These are phyloP conservation scores for Aegilops sharonensis DNA, from an alignment of 176 grass and related monocot species.

Conservation along the genomic window DNA sequence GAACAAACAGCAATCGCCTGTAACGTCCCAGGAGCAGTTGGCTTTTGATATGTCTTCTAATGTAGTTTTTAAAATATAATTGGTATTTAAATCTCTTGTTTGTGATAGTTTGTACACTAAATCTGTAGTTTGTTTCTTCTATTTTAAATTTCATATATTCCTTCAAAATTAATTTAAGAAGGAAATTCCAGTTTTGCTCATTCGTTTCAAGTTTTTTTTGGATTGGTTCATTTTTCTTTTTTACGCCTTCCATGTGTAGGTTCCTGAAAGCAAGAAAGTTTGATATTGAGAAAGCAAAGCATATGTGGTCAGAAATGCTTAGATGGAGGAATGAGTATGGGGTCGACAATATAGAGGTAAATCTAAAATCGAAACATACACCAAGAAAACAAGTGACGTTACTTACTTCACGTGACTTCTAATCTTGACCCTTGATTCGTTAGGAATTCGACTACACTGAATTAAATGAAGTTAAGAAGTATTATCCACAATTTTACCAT, in stretches of 20 bases:
- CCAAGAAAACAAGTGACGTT: not conserved
- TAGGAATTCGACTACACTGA: constrained; percentile 90
- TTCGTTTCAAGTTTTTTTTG: not conserved
- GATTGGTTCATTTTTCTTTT: not conserved
- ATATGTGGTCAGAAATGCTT: constrained; percentile 99
- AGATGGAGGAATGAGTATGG: constrained; percentile 90
- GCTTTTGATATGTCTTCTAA: not conserved
- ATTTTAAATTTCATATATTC: not conserved
- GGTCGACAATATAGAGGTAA: constrained; percentile 71
- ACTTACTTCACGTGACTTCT: constrained; percentile 1
- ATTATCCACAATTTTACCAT: constrained; percentile 98
- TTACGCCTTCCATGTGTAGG: constrained; percentile 29
- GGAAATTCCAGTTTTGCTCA: not conserved
- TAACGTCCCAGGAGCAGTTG: too few relatives aligned
- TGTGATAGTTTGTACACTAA: not conserved
- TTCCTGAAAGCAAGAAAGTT: constrained; percentile 96
- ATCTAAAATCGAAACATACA: not conserved
- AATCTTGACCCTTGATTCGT: constrained; percentile 22
- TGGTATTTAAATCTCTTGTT: not conserved
- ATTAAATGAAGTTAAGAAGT: constrained; percentile 66
- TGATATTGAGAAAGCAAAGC: constrained; percentile 85
- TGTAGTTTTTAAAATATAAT: not conserved
- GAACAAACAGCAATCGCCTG: too few relatives aligned
- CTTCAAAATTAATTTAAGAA: not conserved
- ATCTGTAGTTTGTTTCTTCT: not conserved